Percentiles rank a stretch among this genome's conserved stretches.
phyloP scores from a whole-genome alignment of 306 rosid genomes.

The Quercus variabilis region DNA sequence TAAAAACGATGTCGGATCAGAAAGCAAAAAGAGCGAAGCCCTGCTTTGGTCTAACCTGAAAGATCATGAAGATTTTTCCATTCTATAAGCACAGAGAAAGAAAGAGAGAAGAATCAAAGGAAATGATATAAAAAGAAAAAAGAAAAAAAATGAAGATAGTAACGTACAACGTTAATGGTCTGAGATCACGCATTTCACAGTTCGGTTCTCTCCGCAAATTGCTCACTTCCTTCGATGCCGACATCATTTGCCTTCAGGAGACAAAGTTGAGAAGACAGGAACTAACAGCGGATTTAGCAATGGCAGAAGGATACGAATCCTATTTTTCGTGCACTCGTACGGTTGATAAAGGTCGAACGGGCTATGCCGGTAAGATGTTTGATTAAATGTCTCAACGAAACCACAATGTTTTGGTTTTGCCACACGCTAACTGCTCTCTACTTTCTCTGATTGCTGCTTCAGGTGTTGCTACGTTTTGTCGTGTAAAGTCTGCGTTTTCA shows the following conservation, averaged over 20 bases:
- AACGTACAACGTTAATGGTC: slow-evolving; percentile 87
- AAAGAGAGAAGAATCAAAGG: no score
- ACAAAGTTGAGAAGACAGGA: slow-evolving; percentile 78
- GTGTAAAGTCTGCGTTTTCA: slow-evolving; percentile 76
- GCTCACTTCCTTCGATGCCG: slow-evolving; percentile 81
- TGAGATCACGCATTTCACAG: slow-evolving; percentile 78
- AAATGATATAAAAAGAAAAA: not conserved
- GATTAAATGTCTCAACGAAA: slow-evolving; percentile 20
- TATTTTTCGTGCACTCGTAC: slow-evolving; percentile 85
- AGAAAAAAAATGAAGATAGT: slow-evolving; percentile 64
- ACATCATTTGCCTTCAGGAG: slow-evolving; percentile 85
- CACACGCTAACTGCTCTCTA: not conserved
- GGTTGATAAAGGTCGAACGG: slow-evolving; percentile 67
- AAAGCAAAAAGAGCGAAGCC: no score
- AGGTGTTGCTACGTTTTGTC: slow-evolving; percentile 94
- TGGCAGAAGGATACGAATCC: slow-evolving; percentile 80
- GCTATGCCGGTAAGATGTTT: slow-evolving; percentile 68
- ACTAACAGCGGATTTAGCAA: slow-evolving; percentile 66
- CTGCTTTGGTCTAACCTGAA: no score
- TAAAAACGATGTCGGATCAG: no score
- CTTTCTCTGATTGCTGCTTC: slow-evolving; percentile 5
- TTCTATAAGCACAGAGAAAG: no score
- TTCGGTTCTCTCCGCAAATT: slow-evolving; percentile 82
- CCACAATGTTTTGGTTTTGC: no score
- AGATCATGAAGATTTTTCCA: no score